These are phyloP conservation scores for Penstemon eatonii DNA, from an alignment of 257 asterid species.

Conservation along the genomic window DNA sequence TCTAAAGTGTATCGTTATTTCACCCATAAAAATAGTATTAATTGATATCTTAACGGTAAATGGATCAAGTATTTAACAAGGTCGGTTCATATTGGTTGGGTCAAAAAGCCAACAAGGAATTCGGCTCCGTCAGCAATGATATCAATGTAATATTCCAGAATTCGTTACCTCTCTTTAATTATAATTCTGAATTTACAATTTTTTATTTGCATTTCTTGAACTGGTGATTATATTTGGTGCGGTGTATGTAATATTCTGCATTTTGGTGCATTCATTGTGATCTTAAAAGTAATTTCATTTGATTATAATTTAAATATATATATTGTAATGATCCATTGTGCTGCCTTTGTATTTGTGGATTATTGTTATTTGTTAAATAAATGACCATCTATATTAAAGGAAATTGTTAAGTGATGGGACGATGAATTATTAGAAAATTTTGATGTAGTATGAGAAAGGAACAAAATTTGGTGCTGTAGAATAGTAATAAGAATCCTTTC, in stretches of 20 bases:
- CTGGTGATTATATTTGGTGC: slow-evolving; percentile 15
- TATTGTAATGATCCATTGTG: neutral
- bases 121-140: slow-evolving; percentile 74
- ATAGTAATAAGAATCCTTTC: neutral
- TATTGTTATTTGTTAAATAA: neutral
- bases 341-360: neutral
- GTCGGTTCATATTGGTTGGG: slow-evolving; percentile 86
- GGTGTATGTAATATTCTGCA: neutral
- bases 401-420: neutral
- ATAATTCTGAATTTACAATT: neutral
- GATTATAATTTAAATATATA: too few relatives aligned
- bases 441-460: neutral
- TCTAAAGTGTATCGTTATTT: neutral
- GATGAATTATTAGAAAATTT: neutral
- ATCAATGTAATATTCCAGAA: slow-evolving; percentile 48
- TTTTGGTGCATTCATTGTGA: neutral
- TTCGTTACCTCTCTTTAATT: neutral
- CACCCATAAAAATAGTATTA: neutral
- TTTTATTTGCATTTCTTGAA: slow-evolving; percentile 7
- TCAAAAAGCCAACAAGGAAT: slow-evolving; percentile 68
- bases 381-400: neutral
- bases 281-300: neutral
- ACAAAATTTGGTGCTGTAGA: neutral
- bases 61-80: slow-evolving; percentile 82
- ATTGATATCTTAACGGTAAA: slow-evolving; percentile 23